Evolutionary conservation across 306 rosid species (phyloP), one percentile per base, ranked within the genome.

Genomic region (Quillaja saponaria): DNA sequence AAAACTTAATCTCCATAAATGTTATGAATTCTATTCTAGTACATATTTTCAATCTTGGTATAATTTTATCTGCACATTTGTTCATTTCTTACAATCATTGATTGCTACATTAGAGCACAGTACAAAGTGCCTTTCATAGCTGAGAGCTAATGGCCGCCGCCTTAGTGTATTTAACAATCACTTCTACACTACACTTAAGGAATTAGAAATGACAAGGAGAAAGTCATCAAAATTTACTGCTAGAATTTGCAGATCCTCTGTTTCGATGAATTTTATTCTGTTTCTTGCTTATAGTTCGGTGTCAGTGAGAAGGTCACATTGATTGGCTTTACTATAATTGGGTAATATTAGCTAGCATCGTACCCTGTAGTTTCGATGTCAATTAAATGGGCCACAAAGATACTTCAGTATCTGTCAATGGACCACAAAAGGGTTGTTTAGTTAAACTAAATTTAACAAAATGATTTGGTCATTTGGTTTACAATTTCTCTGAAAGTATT

Each of bases 81-180:
- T 25, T 25, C 3, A 25, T 25, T 2, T 1, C 3, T 2, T 25
- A 25, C 42, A 44, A 52, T 49, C 12, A 60, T 57, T 57, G 14
- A 34, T 53, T 65, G 19, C 69, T 39, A 13, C 28, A 66, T 46
- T 54, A 46, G 41, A 1, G 10, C 34, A 38, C 20, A 28, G 44
- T 52, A 72, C 45, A 56, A 61, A 66, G 58, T n/a, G 55, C 17
- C 66, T 75, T 82, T 58, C 72, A 68, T 62, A 64, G 61, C 12
- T 58, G 18, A 64, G 41, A 74, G 48, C 20, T 15, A 71, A 55
- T 54, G 55, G 66, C 48, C 48, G 21, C 42, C 47, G 7, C 18
- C 41, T 59, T 7, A 25, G 35, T 35, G 51, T 15, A 54, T 35
- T 16, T 53, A 71, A 58, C 49, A 37, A 10, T 50, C 68, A 38